Conservation (phyloP, 345 rosid genomes). For the Salix dunnii region DNA sequence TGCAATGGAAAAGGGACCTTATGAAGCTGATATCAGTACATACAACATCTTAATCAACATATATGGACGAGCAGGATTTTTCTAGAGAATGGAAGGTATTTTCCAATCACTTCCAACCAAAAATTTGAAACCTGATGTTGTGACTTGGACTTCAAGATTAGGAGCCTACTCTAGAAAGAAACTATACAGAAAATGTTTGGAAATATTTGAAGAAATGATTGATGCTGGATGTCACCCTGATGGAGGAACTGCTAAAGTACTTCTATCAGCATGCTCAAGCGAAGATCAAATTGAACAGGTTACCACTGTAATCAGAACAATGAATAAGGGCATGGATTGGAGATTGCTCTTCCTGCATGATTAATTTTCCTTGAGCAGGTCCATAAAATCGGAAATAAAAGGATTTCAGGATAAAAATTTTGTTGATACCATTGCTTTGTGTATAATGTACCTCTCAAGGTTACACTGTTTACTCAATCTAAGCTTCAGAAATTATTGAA, state of each 20-base stretch:
- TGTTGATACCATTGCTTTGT: too few species aligned
- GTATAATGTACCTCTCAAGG: too few species aligned
- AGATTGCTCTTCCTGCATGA: constrained; percentile 39
- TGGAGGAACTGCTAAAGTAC: constrained; percentile 85
- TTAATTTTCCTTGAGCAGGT: neutral
- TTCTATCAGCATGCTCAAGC: constrained; percentile 69
- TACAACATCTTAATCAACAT: constrained; percentile 80
- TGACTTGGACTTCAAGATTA: constrained; percentile 86
- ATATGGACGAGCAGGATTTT: constrained; percentile 72
- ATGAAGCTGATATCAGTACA: constrained; percentile 60
- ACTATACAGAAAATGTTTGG: constrained; percentile 58
- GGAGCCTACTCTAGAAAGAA: constrained; percentile 86
- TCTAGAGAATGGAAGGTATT: constrained; percentile 61
- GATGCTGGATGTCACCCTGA: constrained; percentile 80
- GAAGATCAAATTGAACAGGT: constrained; percentile 79
- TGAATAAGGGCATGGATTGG: constrained; percentile 54
- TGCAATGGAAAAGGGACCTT: constrained; percentile 62
- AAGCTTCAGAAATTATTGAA: too few species aligned
- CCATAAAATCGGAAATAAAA: neutral
- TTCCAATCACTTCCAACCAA: constrained; percentile 42
- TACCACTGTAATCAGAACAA: constrained; percentile 65
- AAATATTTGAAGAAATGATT: constrained; percentile 86
- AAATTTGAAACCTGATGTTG: constrained; percentile 60
- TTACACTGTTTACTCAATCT: too few species aligned
- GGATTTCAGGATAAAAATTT: too few species aligned